Percentiles rank a stretch among this genome's conserved stretches.
Evolutionary conservation across 2,329 filamentous ascomycete species (phyloP).

Genomic region (Tolypocladium tropicale): DNA sequence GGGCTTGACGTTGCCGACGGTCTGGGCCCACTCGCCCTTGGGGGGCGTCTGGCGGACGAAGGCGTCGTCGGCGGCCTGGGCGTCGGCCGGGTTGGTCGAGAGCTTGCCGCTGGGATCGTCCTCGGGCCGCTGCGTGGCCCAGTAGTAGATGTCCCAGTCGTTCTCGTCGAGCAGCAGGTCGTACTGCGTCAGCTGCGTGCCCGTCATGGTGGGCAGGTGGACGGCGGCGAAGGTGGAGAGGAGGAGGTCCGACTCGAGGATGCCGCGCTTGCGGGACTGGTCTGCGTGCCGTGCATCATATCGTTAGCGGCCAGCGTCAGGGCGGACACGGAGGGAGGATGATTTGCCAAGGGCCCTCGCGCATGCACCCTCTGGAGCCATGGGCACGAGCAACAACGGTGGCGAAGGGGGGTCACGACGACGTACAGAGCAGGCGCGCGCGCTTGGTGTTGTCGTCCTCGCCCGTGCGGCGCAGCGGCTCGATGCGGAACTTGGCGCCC

Average conservation of each 20-base stretch:
- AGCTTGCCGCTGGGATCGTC: conserved; percentile 31
- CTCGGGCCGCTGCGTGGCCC: conserved; percentile 74
- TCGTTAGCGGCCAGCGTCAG: too few relatives aligned
- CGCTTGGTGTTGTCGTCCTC: conserved; percentile 82
- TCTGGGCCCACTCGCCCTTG: conserved; percentile 89
- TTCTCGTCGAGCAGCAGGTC: conserved; percentile 95
- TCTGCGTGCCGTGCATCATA: conserved; percentile 45
- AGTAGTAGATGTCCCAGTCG: conserved; percentile 99
- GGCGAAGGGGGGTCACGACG: conserved; percentile 5
- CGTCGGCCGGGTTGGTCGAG: conserved; percentile 22
- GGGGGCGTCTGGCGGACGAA: conserved; percentile 23
- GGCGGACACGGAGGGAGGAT: too few relatives aligned
- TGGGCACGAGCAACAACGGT: too few relatives aligned
- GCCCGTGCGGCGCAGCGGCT: conserved; percentile 75
- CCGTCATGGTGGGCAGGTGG: conserved; percentile 65
- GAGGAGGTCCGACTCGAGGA: conserved; percentile 88
- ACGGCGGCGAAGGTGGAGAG: conserved; percentile 88
- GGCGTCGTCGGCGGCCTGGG: conserved; percentile 14
- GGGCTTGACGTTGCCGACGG: conserved; percentile 85
- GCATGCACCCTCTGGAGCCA: too few relatives aligned
- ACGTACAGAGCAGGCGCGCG: conserved; percentile 65
- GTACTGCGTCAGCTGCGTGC: conserved; percentile 68
- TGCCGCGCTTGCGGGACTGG: conserved; percentile 93
- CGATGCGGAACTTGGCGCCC: conserved; percentile 75
- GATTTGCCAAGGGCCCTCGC: too few relatives aligned